Conservation (phyloP, 2,329 filamentous ascomycete genomes). For the Lasiodiplodia citricola region DNA sequence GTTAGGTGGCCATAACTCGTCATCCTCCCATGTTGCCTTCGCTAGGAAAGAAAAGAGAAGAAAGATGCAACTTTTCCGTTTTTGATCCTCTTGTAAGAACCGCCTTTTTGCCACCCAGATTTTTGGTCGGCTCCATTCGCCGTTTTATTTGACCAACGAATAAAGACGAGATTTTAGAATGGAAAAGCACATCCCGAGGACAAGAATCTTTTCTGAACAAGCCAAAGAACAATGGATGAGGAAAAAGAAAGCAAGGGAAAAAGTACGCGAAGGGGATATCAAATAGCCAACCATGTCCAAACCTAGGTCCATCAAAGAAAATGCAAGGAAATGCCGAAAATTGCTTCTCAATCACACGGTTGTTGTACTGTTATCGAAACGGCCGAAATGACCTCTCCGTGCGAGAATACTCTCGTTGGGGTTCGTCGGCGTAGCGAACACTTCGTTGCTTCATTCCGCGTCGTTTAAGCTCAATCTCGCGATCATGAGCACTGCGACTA, state of each 20-base stretch:
- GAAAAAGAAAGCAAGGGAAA: background rate
- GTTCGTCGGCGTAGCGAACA: conserved; percentile 4
- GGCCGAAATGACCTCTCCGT: too few relatives aligned
- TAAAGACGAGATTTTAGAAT: conserved; percentile 4
- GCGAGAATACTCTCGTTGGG: background rate
- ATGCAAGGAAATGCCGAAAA: background rate
- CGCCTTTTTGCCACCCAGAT: conserved; percentile 2
- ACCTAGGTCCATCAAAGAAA: background rate
- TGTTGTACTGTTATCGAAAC: background rate
- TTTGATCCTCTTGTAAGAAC: conserved; percentile 18
- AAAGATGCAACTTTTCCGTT: conserved; percentile 11
- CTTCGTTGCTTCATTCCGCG: background rate
- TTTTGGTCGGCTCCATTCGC: conserved; percentile 1
- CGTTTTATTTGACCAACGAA: background rate
- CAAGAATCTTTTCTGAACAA: background rate
- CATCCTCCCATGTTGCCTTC: conserved; percentile 6
- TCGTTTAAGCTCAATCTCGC: background rate
- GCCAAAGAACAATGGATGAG: background rate
- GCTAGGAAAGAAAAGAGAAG: background rate
- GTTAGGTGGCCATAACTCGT: conserved; percentile 13
- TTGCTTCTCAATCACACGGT: background rate
- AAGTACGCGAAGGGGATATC: conserved; percentile 15
- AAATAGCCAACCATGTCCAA: conserved; percentile 14
- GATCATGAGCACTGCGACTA: background rate
- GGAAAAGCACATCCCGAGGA: background rate